Conservation (phyloP, 2,329 filamentous ascomycete genomes). For the Monosporascus cannonballus region DNA sequence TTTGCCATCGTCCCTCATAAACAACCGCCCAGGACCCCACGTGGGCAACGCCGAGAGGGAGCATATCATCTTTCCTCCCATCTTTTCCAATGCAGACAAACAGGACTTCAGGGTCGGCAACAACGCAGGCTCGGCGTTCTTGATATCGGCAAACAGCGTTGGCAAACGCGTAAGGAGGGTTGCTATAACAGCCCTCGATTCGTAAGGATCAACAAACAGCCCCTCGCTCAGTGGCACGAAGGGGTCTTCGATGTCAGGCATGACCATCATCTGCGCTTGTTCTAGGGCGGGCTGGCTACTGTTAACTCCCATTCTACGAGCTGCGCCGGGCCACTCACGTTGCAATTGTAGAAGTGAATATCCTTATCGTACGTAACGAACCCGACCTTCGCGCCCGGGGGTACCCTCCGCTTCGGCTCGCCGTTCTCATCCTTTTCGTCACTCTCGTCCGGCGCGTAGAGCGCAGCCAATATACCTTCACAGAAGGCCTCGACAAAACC, state of each 20-base stretch:
- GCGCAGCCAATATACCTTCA: conserved; percentile 74
- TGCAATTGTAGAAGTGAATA: conserved; percentile 96
- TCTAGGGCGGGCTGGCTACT: conserved; percentile 60
- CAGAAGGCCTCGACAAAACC: conserved; percentile 88
- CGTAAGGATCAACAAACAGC: conserved; percentile 88
- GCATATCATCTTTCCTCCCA: conserved; percentile 88
- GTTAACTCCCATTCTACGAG: conserved; percentile 1
- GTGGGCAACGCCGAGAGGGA: conserved; percentile 84
- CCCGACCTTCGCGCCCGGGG: conserved; percentile 78
- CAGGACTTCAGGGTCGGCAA: conserved; percentile 80
- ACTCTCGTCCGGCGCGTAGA: conserved; percentile 66
- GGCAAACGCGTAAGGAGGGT: conserved; percentile 82
- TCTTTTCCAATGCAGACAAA: conserved; percentile 74
- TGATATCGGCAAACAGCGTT: conserved; percentile 77
- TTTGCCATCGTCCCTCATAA: conserved; percentile 83
- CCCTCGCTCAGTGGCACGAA: conserved; percentile 90
- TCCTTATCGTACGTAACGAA: conserved; percentile 96
- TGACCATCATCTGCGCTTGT: conserved; percentile 95
- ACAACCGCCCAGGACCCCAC: conserved; percentile 80
- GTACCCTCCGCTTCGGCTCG: conserved; percentile 53
- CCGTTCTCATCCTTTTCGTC: conserved; percentile 47
- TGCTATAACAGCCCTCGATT: conserved; percentile 76
- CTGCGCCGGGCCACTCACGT: conserved; percentile 45
- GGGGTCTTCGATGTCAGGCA: conserved; percentile 94
- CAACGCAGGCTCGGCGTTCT: conserved; percentile 85